Conservation (phyloP, 805 yeast species). For the Saccharomycopsis fibuligera region DNA sequence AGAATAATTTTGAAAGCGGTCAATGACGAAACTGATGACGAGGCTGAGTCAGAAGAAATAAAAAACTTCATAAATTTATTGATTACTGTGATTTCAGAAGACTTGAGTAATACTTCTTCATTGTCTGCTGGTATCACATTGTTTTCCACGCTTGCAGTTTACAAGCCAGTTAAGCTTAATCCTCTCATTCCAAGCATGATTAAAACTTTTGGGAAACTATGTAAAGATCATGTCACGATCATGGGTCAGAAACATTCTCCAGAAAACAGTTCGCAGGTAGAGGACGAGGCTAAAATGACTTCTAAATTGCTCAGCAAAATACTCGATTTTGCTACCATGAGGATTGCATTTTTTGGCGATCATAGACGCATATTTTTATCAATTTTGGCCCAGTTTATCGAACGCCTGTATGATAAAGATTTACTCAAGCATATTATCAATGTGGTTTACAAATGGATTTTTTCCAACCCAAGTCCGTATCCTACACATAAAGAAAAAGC, state of each 20-base stretch:
- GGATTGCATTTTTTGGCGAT: conserved; percentile 86
- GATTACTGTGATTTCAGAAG: conserved; percentile 69
- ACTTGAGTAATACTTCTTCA: conserved; percentile 53
- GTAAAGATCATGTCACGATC: conserved; percentile 75
- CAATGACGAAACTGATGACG: conserved; percentile 39
- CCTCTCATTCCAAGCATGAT: conserved; percentile 68
- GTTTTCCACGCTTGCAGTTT: conserved; percentile 74
- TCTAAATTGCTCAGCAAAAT: conserved; percentile 71
- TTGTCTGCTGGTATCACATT: conserved; percentile 82
- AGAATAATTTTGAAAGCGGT: conserved; percentile 64
- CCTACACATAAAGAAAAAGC: conserved; percentile 97
- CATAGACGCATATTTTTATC: conserved; percentile 86
- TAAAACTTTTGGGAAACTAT: conserved; percentile 82
- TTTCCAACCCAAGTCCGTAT: conserved; percentile 72
- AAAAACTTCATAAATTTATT: conserved; percentile 56
- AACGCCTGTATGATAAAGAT: conserved; percentile 73
- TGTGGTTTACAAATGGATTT: conserved; percentile 85
- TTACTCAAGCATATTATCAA: conserved; percentile 68
- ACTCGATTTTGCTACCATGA: conserved; percentile 66
- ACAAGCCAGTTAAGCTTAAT: conserved; percentile 68
- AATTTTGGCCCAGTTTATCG: conserved; percentile 82
- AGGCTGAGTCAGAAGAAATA: conserved; percentile 55
- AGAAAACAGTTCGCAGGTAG: conserved; percentile 37
- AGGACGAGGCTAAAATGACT: conserved; percentile 74
- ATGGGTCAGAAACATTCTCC: conserved; percentile 45